phyloP scores from a whole-genome alignment of 2,329 filamentous ascomycete species.

The Fusarium acutatum region DNA sequence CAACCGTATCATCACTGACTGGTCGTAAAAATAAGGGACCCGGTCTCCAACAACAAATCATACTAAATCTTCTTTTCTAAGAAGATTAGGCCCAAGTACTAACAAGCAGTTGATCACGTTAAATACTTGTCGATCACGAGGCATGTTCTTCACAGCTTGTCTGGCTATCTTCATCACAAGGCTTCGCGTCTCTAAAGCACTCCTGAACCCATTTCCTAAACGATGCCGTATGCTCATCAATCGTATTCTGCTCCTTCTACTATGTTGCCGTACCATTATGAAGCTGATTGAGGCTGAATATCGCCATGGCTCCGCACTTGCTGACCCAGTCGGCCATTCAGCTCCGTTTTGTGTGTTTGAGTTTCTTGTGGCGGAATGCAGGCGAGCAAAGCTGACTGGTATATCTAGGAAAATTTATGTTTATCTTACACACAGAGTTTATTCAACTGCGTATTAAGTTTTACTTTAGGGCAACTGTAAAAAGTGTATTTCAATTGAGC shows the following conservation, averaged over 20 bases:
- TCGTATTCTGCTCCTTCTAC: background rate
- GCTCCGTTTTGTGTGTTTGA: too few relatives aligned
- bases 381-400: too few relatives aligned
- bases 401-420: too few relatives aligned
- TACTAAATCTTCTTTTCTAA: background rate
- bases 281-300: too few relatives aligned
- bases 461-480: accelerated
- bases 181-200: background rate
- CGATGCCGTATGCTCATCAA: background rate
- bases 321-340: too few relatives aligned
- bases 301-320: too few relatives aligned
- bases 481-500: background rate
- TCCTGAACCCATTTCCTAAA: background rate
- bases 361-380: too few relatives aligned
- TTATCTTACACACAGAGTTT: too few relatives aligned
- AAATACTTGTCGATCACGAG: background rate
- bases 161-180: background rate
- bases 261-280: background rate
- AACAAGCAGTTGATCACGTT: background rate
- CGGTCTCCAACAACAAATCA: background rate
- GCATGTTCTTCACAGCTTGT: background rate
- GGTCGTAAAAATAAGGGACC: background rate
- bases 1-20: background rate
- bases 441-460: background rate
- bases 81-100: background rate